Conservation (phyloP, 768 basidiomycete species). For the Rhodocollybia butyracea region DNA sequence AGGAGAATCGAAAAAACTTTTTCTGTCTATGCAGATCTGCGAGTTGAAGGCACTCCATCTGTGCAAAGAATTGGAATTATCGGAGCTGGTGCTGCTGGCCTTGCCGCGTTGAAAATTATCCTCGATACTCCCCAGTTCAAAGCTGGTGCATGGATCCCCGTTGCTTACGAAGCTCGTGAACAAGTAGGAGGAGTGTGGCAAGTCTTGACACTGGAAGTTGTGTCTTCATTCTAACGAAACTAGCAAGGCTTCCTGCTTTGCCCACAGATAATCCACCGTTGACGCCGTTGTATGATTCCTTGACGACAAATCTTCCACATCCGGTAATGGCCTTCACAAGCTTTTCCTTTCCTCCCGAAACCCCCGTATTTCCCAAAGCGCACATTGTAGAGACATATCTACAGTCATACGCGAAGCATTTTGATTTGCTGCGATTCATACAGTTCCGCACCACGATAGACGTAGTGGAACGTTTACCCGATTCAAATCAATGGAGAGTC, state of each 20-base stretch:
- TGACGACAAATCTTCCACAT: slow-evolving; percentile 82
- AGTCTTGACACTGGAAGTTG: slow-evolving; percentile 17
- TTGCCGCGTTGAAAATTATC: slow-evolving; percentile 66
- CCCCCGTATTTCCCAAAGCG: slow-evolving; percentile 66
- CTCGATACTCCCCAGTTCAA: slow-evolving; percentile 56
- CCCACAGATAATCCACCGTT: slow-evolving; percentile 48
- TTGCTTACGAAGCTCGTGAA: slow-evolving; percentile 61
- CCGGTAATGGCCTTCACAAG: slow-evolving; percentile 69
- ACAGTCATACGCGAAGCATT: slow-evolving; percentile 58
- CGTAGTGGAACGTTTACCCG: slow-evolving; percentile 32
- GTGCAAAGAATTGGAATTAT: slow-evolving; percentile 50
- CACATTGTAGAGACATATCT: slow-evolving; percentile 66
- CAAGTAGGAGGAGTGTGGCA: slow-evolving; percentile 79
- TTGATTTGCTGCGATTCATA: slow-evolving; percentile 59
- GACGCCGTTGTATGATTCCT: slow-evolving; percentile 73
- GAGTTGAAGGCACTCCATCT: not conserved
- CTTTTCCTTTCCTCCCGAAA: slow-evolving; percentile 67
- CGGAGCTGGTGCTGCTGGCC: slow-evolving; percentile 74
- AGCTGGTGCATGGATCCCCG: slow-evolving; percentile 57
- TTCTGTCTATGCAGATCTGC: not conserved
- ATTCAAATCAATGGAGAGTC: slow-evolving; percentile 45
- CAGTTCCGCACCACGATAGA: slow-evolving; percentile 57
- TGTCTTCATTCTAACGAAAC: not conserved
- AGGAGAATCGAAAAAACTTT: not conserved
- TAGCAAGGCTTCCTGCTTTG: slow-evolving; percentile 53